Percentiles rank a stretch among this genome's conserved stretches.
These are phyloP conservation scores for Magnusiomyces fungicola DNA, from an alignment of 1,139 yeast genomes.

Conservation along the genomic window DNA sequence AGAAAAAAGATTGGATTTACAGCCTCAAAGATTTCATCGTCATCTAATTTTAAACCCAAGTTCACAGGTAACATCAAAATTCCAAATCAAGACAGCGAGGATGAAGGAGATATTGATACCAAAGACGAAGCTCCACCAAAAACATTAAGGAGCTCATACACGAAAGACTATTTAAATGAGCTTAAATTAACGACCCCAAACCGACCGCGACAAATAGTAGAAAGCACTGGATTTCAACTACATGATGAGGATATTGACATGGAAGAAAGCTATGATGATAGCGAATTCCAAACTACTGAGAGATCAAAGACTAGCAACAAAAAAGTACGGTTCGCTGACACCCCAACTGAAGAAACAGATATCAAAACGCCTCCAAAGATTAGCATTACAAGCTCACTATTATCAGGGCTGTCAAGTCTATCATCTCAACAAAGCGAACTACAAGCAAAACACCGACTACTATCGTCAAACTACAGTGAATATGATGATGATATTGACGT, in stretches of 20 bases:
- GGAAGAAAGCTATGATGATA: background rate
- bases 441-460: no score
- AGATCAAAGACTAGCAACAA: no score
- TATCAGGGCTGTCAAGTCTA: no score
- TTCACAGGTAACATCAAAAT: background rate
- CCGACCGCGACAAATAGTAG: no score
- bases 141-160: background rate
- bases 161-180: constrained; percentile 9
- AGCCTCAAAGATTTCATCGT: background rate
- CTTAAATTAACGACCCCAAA: constrained; percentile 9
- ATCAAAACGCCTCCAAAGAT: no score
- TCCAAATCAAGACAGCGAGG: background rate
- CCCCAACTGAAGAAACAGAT: no score
- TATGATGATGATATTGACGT: no score
- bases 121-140: no score
- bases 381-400: no score
- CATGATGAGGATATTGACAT: background rate
- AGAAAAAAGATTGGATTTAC: background rate
- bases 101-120: background rate
- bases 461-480: no score
- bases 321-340: no score
- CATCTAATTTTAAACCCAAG: background rate
- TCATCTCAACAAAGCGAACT: no score
- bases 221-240: background rate
- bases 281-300: background rate